These are phyloP conservation scores for Apiotrichum gracile DNA, from an alignment of 1,284 basidiomycete genomes.

Conservation along the genomic window DNA sequence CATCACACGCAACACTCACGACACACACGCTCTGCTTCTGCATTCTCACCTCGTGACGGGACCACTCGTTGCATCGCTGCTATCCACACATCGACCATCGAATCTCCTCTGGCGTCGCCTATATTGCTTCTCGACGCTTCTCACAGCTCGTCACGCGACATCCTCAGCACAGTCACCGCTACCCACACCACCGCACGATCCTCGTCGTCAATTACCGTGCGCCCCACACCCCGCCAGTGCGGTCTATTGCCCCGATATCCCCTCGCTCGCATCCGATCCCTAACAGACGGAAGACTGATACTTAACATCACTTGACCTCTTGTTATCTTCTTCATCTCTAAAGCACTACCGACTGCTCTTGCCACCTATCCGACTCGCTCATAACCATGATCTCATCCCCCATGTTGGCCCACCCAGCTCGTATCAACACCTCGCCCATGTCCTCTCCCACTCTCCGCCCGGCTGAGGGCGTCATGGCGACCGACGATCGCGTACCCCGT, in stretches of 20 bases:
- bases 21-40: no score
- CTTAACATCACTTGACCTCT: background rate
- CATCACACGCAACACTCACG: no score
- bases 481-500: slow-evolving; percentile 1
- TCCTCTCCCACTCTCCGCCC: background rate
- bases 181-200: background rate
- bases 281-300: background rate
- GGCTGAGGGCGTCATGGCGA: background rate
- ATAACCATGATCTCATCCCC: background rate
- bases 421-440: background rate
- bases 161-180: background rate
- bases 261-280: background rate
- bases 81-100: no score
- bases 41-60: no score
- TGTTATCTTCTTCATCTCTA: background rate
- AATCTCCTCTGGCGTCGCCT: no score
- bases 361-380: no score
- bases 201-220: background rate
- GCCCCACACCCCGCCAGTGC: background rate
- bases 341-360: background rate
- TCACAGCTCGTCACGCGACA: no score
- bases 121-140: no score
- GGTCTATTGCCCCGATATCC: background rate
- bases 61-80: no score
- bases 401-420: background rate